Evolutionary conservation across 768 basidiomycete species (phyloP), one percentile per base, ranked within the genome.

Genomic region (Lentinula edodes): DNA sequence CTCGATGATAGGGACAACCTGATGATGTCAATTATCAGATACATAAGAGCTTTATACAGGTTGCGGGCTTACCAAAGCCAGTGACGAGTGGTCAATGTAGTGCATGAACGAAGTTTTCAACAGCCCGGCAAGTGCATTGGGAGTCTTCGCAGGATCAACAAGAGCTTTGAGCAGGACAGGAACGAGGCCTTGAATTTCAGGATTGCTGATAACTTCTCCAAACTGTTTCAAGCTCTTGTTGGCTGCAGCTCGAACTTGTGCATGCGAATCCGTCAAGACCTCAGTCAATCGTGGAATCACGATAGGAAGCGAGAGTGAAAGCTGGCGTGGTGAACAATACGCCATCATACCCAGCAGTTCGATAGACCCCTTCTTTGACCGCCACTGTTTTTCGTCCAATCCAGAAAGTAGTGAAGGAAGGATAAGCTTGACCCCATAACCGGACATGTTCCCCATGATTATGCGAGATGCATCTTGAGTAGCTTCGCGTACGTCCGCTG

Each of bases 321-420:
- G 83, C 73, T 99, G 97, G 42, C 87, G 85, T 1, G 96, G 97
- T 8, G 97, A 94, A 71, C 95, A 96, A 74, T 96, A 98, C 0
- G 97, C 97, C 95, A 98, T 98, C 83, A 95, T 91, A 23, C 97
- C 97, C 62, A 99, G 77, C 6, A 98, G 76, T 71, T 99, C 97
- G 63, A 98, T 98, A 6, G 95, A 95, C 1, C 96, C 97, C 72
- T 92, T 92, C 78, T 98, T 98, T 0, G 94, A 93, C 13, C 97
- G 83, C 97, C 97, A 98, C 69, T 98, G 96, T 70, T 96, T 98
- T 72, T 98, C 97, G 66, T 98, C 95, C 56, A 98, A 76, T 23
- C 95, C 95, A 42, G 88, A 88, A 9, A 99, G 80, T 20, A 99
- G 73, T 2, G 90, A 89, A 0, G 97, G 96, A 15, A 98, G 75